Conservation (phyloP, 2,329 filamentous ascomycete genomes). For the Pyrenophora tritici-repentis region DNA sequence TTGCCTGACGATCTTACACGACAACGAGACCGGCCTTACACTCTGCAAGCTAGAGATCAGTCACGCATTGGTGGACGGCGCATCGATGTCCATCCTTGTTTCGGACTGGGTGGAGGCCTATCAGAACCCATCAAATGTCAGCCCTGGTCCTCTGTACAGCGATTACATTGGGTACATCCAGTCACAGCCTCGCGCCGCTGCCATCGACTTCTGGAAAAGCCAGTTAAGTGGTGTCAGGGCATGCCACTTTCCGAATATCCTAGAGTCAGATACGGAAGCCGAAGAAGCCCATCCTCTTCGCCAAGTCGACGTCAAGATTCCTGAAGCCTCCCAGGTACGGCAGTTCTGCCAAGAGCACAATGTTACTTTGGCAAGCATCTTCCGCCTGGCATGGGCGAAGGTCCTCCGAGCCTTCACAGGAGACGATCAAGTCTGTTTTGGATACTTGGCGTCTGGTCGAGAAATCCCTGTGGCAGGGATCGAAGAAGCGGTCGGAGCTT, state of each 20-base stretch:
- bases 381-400: conserved; percentile 41
- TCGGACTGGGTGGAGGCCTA: conserved; percentile 18
- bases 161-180: conserved; percentile 21
- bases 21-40: conserved; percentile 7
- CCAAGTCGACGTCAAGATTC: neutral
- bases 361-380: conserved; percentile 52
- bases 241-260: conserved; percentile 16
- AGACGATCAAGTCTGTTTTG: conserved; percentile 43
- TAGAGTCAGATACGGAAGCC: neutral
- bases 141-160: conserved; percentile 15
- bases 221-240: conserved; percentile 11
- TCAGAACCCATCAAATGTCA: neutral
- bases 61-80: conserved; percentile 24
- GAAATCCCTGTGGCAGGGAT: conserved; percentile 41
- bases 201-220: conserved; percentile 17
- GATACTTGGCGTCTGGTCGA: conserved; percentile 44
- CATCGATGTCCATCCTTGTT: conserved; percentile 14
- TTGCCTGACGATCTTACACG: conserved; percentile 10
- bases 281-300: conserved; percentile 5
- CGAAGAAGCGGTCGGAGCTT: conserved; percentile 44
- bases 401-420: conserved; percentile 33
- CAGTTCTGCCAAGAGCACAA: conserved; percentile 45
- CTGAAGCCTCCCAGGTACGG: conserved; percentile 6
- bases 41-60: conserved; percentile 20
- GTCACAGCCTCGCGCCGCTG: neutral